Conservation (phyloP, 2,329 filamentous ascomycete genomes). For the Escovopsis sp. region DNA sequence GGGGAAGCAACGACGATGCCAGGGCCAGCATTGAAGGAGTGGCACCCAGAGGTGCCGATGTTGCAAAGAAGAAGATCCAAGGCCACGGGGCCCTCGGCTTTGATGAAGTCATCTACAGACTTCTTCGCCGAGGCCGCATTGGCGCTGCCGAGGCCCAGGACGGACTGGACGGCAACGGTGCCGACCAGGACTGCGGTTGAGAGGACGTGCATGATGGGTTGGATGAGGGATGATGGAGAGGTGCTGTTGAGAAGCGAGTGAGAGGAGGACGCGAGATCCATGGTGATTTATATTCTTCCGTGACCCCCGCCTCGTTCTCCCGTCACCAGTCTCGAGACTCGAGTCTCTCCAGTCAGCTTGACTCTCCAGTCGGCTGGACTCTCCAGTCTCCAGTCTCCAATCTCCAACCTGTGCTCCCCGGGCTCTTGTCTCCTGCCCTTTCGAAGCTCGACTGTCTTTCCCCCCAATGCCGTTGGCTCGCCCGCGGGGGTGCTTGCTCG, state of each 20-base stretch:
- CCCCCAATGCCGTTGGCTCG: no score
- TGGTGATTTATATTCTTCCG: constrained; percentile 1
- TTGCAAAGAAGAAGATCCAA: constrained; percentile 40
- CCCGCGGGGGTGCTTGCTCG: no score
- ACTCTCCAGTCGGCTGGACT: no score
- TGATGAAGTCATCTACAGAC: constrained; percentile 37
- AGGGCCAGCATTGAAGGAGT: constrained; percentile 29
- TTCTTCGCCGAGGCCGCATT: constrained; percentile 26
- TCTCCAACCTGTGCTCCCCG: background rate
- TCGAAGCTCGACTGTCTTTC: no score
- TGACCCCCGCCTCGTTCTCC: no score
- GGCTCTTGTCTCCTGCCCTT: background rate
- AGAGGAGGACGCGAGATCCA: constrained; percentile 2
- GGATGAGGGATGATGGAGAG: constrained; percentile 10
- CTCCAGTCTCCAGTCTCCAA: no score
- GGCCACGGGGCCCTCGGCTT: constrained; percentile 36
- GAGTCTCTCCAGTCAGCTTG: no score
- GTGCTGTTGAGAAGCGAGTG: constrained; percentile 15
- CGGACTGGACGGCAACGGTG: constrained; percentile 34
- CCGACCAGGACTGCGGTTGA: constrained; percentile 36
- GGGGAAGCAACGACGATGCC: constrained; percentile 45
- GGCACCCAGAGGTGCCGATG: constrained; percentile 40
- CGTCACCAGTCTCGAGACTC: no score
- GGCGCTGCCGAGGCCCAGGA: constrained; percentile 29
- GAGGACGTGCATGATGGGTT: constrained; percentile 35